Evolutionary conservation across 1,284 basidiomycete genomes (phyloP).

Genomic region (Rhodotorula sp.): DNA sequence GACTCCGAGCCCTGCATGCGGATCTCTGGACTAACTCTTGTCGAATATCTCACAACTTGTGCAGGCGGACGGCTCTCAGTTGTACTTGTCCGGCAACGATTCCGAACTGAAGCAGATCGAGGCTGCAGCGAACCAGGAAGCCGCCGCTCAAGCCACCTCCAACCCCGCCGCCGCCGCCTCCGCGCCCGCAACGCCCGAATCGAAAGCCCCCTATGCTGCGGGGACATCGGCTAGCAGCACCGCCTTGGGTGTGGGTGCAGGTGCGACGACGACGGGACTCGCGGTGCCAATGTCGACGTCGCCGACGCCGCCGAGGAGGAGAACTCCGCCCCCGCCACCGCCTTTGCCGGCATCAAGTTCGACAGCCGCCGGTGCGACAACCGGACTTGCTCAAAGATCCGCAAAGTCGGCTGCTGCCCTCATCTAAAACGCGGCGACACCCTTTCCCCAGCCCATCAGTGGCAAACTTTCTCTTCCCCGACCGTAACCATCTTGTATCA

Average conservation of each 20-base stretch:
- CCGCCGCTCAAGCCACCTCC: background rate
- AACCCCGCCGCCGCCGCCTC: no score
- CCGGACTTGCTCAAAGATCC: no score
- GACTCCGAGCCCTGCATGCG: no score
- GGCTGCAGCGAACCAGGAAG: background rate
- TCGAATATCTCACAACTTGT: no score
- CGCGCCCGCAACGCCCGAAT: background rate
- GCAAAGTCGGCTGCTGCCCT: no score
- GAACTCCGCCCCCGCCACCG: background rate
- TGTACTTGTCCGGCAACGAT: conserved; percentile 15
- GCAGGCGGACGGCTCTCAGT: conserved; percentile 28
- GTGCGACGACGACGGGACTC: background rate
- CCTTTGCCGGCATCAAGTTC: background rate
- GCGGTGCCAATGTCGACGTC: background rate
- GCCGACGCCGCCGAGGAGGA: background rate
- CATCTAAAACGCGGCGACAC: no score
- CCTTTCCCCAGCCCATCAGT: no score
- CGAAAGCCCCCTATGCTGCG: background rate
- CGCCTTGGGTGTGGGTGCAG: background rate
- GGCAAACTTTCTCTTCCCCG: no score
- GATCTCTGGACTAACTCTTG: background rate
- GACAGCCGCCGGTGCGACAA: no score
- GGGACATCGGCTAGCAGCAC: no score
- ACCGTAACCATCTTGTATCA: no score
- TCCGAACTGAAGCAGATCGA: conserved; percentile 27